A percentile compares a stretch with the other conserved stretches of the same genome.
These are phyloP conservation scores for Acmispon strigosus DNA, from an alignment of 306 rosid genomes.

Conservation along the genomic window DNA sequence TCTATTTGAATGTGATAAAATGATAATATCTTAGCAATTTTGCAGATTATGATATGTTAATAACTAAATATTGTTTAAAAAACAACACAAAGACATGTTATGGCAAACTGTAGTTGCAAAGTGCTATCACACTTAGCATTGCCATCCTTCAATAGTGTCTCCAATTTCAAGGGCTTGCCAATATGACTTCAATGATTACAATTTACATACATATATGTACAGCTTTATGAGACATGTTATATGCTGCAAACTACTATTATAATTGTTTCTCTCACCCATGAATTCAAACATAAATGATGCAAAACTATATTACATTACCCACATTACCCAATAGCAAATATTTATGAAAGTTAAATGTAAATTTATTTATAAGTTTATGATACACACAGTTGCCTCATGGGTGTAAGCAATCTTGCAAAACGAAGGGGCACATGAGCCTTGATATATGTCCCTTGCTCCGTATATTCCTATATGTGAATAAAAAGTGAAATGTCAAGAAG, in stretches of 20 bases:
- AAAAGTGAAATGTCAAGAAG: constrained; percentile 5
- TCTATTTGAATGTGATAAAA: not conserved
- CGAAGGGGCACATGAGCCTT: constrained; percentile 93
- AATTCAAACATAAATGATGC: not conserved
- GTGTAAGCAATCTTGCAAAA: constrained; percentile 89
- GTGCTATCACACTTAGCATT: too few species aligned
- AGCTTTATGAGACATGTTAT: not conserved
- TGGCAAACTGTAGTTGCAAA: not conserved
- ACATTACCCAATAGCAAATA: not conserved
- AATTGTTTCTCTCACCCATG: not conserved
- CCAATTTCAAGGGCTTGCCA: constrained; percentile 4
- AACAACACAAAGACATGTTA: not conserved
- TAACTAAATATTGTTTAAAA: not conserved
- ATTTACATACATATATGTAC: constrained; percentile 16
- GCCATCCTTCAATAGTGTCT: not conserved
- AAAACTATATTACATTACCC: not conserved
- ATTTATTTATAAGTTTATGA: not conserved
- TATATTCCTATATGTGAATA: constrained; percentile 56
- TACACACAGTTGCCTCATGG: constrained; percentile 74
- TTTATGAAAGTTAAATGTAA: not conserved
- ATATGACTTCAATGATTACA: constrained; percentile 20
- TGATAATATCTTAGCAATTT: not conserved
- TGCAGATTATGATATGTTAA: not conserved
- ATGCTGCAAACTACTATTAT: not conserved
- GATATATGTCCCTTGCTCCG: constrained; percentile 76